phyloP scores from a whole-genome alignment of 495 filamentous ascomycete genomes.

The Parathielavia appendiculata region DNA sequence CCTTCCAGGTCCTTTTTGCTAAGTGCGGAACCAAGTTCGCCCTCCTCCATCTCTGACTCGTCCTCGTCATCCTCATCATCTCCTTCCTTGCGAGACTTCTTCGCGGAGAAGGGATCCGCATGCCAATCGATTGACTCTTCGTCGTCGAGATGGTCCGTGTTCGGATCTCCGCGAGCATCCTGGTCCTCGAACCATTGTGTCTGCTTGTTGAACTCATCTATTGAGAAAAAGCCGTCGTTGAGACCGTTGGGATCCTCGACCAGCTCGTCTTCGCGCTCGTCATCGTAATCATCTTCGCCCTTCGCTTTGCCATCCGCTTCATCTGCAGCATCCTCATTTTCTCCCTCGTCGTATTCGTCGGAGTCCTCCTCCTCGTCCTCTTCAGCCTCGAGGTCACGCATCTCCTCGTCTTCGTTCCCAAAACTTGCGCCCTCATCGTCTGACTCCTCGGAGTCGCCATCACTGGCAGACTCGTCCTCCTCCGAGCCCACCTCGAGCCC shows the following conservation, averaged over 20 bases:
- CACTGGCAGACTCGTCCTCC: constrained; percentile 23
- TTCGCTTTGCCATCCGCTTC: constrained; percentile 30
- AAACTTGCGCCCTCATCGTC: constrained; percentile 43
- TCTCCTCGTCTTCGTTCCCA: constrained; percentile 39
- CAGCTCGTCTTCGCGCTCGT: constrained; percentile 38
- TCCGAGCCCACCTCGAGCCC: constrained; percentile 41
- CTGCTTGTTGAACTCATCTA: constrained; percentile 95
- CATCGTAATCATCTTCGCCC: constrained; percentile 30
- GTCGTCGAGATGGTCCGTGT: constrained; percentile 56
- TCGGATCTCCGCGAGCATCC: constrained; percentile 61
- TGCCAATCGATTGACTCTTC: constrained; percentile 87
- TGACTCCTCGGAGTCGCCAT: constrained; percentile 35
- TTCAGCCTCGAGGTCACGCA: constrained; percentile 23
- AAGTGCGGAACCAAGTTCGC: constrained; percentile 40
- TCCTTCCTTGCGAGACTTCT: constrained; percentile 16
- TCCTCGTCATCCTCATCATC: constrained; percentile 14
- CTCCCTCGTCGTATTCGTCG: constrained; percentile 24
- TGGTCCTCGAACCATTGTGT: constrained; percentile 79
- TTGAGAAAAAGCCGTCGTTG: constrained; percentile 98
- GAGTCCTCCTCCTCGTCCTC: constrained; percentile 25
- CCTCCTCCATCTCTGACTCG: constrained; percentile 23
- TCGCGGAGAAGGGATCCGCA: constrained; percentile 53
- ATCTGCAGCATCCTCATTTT: constrained; percentile 26
- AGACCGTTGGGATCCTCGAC: constrained; percentile 53
- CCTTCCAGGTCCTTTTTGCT: constrained; percentile 20